Evolutionary conservation across 176 grass and related monocot species (phyloP).

Genomic region (Carex myosuroides): DNA sequence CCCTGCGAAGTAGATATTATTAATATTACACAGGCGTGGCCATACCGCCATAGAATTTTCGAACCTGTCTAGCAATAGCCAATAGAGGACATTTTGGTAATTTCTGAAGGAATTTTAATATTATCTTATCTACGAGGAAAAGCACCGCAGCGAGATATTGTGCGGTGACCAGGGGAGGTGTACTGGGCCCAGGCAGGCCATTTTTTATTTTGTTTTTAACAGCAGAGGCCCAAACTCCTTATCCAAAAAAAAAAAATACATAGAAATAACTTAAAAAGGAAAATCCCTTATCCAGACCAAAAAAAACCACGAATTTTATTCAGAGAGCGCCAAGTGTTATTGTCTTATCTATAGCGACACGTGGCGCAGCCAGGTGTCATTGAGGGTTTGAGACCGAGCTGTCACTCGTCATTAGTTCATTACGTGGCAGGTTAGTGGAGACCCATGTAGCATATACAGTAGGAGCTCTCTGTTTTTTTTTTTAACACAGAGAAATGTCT

Average conservation of each 20-base stretch:
- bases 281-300: too few species aligned
- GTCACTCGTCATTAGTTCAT: too few species aligned
- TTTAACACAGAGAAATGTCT: background rate
- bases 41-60: background rate
- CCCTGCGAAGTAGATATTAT: background rate
- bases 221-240: too few species aligned
- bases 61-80: too few species aligned
- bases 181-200: background rate
- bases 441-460: background rate
- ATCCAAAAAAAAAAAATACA: too few species aligned
- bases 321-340: background rate
- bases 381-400: background rate
- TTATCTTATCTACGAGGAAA: conserved; percentile 12
- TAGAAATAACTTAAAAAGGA: too few species aligned
- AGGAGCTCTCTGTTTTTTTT: background rate
- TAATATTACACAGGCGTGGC: background rate
- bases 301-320: background rate
- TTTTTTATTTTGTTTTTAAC: background rate
- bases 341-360: background rate
- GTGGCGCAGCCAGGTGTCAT: background rate
- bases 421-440: background rate
- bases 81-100: background rate
- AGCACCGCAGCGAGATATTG: conserved; percentile 2
- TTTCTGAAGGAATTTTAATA: background rate
- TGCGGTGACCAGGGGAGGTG: background rate